Percentiles rank a stretch among this genome's conserved stretches.
Conservation (phyloP, 306 rosid species). For the Lathyrus oleraceus region DNA sequence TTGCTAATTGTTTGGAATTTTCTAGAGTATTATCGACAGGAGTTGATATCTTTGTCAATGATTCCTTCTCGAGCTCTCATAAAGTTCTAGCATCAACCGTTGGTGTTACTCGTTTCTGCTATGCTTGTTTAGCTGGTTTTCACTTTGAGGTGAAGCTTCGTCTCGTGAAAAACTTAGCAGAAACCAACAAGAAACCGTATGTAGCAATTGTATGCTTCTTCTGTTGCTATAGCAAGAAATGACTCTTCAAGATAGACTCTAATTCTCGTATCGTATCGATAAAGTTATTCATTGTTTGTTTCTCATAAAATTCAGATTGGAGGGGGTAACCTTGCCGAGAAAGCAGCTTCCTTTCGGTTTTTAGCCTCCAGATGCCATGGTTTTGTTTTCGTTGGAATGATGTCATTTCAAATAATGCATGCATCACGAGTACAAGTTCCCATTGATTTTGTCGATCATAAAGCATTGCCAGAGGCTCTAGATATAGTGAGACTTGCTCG, state of each 20-base stretch:
- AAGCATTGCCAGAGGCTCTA: slow-evolving; percentile 53
- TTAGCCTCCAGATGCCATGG: slow-evolving; percentile 74
- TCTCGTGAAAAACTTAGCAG: slow-evolving; percentile 51
- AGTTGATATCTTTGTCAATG: slow-evolving; percentile 85
- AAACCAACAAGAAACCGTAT: slow-evolving; percentile 60
- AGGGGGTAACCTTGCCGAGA: slow-evolving; percentile 65
- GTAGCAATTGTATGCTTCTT: slow-evolving; percentile 72
- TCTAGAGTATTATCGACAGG: slow-evolving; percentile 59
- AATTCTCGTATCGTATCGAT: background rate
- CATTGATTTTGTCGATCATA: slow-evolving; percentile 49
- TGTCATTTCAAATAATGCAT: slow-evolving; percentile 88
- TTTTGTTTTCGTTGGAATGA: slow-evolving; percentile 83
- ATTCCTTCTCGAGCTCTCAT: slow-evolving; percentile 76
- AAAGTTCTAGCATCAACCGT: slow-evolving; percentile 85
- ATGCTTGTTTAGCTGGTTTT: slow-evolving; percentile 78
- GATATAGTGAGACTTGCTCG: slow-evolving; percentile 56
- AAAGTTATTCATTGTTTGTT: slow-evolving; percentile 22
- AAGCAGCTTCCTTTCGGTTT: slow-evolving; percentile 70
- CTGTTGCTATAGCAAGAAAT: slow-evolving; percentile 23
- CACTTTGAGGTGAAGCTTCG: slow-evolving; percentile 70
- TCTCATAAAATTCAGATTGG: slow-evolving; percentile 67
- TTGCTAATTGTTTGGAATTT: slow-evolving; percentile 72
- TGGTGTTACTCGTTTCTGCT: slow-evolving; percentile 81
- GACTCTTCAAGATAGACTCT: slow-evolving; percentile 21
- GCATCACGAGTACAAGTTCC: slow-evolving; percentile 71